Evolutionary conservation across 2,329 filamentous ascomycete genomes (phyloP), one percentile per base, ranked within the genome.

Genomic region (Paramyrothecium sp.): DNA sequence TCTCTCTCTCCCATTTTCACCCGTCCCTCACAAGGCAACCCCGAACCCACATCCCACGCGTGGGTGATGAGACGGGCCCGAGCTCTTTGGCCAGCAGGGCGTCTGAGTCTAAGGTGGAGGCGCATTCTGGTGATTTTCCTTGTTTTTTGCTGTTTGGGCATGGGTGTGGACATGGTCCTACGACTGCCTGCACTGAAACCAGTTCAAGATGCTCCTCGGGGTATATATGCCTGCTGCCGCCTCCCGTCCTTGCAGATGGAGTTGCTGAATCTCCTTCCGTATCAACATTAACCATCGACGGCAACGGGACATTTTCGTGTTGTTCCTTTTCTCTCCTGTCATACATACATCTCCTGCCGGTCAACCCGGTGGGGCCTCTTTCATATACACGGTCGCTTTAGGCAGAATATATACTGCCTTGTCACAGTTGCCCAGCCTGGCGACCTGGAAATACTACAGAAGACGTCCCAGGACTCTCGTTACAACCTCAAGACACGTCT

Each of bases 371-470:
- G 54, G 47, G 47, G 38, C 26, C 26, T 44, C n/a, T 44, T 16
- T 19, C 38, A 44, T 44, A 17, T 44, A 44, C 13, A 44, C 38
- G 38, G 38, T 44, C 38, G n/a, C 38, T 44, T 44, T 44, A 44
- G 38, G 38, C n/a, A 19, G 38, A 44, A 44, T 19, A 19, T 44
- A 17, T 16, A 3, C 38, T 44, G 38, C 47, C 47, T 52, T 51
- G 49, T 59, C 51, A 50, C 52, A 26, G 47, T 48, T 30, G 34
- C 34, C 47, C 56, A 57, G 11, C 19, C 55, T 60, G 58, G 58
- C 58, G 26, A 51, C 57, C 19, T 60, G 56, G 56, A 60, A 58
- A 56, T 60, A 60, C 44, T 54, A 58, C 38, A 54, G 58, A 54
- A 58, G 58, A 49, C 58, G 54, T 56, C 58, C 56, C 44, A 48